Evolutionary conservation across 2,329 filamentous ascomycete species (phyloP).

Genomic region (Epichloe aotearoae): DNA sequence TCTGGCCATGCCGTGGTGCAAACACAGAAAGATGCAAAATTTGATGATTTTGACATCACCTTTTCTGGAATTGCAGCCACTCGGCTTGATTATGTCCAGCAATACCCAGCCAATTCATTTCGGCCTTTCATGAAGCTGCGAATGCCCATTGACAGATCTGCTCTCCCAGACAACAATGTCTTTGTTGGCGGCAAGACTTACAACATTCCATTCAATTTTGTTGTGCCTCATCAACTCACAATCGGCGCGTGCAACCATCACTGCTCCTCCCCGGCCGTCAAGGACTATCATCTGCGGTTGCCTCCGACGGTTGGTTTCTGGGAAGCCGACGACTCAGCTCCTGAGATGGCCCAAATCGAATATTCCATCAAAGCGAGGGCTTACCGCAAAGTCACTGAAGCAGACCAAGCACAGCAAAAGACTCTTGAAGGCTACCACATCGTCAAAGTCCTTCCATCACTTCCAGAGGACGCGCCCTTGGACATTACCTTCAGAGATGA

Average conservation of each 20-base stretch:
- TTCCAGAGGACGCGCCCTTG: conserved; percentile 37
- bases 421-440: conserved; percentile 29
- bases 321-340: conserved; percentile 41
- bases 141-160: conserved; percentile 36
- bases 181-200: conserved; percentile 36
- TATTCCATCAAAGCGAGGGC: conserved; percentile 38
- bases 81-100: conserved; percentile 36
- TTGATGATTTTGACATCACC: conserved; percentile 38
- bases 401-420: conserved; percentile 11
- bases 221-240: conserved; percentile 44
- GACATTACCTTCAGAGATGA: conserved; percentile 33
- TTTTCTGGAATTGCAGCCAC: conserved; percentile 38
- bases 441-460: conserved; percentile 39
- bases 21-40: conserved; percentile 30
- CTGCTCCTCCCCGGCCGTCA: conserved; percentile 29
- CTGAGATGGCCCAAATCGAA: conserved; percentile 40
- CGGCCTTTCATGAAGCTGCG: conserved; percentile 43
- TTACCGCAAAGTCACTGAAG: conserved; percentile 13
- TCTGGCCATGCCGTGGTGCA: conserved; percentile 35
- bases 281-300: conserved; percentile 38
- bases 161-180: conserved; percentile 32
- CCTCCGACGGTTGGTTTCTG: conserved; percentile 40
- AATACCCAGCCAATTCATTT: conserved; percentile 31
- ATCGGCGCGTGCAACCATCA: conserved; percentile 41
- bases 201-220: conserved; percentile 44